Percentiles rank a stretch among this genome's conserved stretches.
phyloP scores from a whole-genome alignment of 2,329 filamentous ascomycete genomes.

The Pseudocercospora musae region DNA sequence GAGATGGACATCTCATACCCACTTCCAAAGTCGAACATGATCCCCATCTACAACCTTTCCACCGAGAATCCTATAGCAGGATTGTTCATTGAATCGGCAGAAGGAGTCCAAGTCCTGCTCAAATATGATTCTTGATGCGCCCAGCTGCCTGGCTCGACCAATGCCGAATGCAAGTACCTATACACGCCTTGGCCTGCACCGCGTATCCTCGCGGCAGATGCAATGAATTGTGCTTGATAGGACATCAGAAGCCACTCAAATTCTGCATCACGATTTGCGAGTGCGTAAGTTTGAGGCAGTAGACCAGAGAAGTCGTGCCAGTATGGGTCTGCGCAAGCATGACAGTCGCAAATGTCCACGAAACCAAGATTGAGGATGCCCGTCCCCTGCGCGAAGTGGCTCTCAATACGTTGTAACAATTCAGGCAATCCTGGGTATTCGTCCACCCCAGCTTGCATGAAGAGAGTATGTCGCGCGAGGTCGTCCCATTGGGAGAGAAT shows the following conservation, averaged over 20 bases:
- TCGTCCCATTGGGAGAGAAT: constrained; percentile 44
- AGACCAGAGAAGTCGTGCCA: constrained; percentile 42
- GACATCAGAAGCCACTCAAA: constrained; percentile 36
- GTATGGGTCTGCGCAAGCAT: constrained; percentile 41
- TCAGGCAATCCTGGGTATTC: constrained; percentile 33
- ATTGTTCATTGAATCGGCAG: constrained; percentile 28
- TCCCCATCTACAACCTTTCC: constrained; percentile 39
- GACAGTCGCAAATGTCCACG: constrained; percentile 39
- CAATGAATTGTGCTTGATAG: constrained; percentile 50
- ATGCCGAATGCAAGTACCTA: constrained; percentile 29
- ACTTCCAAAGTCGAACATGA: constrained; percentile 32
- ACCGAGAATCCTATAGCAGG: constrained; percentile 38
- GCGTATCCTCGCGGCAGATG: constrained; percentile 43
- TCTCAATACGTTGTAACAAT: constrained; percentile 37
- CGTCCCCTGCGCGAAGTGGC: constrained; percentile 42
- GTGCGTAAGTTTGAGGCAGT: constrained; percentile 38
- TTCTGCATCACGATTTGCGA: constrained; percentile 21
- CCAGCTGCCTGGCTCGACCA: constrained; percentile 32
- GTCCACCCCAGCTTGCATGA: constrained; percentile 47
- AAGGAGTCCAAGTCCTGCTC: background rate
- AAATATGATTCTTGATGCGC: constrained; percentile 24
- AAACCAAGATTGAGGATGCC: constrained; percentile 47
- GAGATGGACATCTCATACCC: constrained; percentile 24
- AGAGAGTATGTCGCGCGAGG: constrained; percentile 47
- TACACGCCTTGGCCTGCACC: constrained; percentile 37